Conservation (phyloP, 306 rosid species). For the Casuarina equisetifolia region DNA sequence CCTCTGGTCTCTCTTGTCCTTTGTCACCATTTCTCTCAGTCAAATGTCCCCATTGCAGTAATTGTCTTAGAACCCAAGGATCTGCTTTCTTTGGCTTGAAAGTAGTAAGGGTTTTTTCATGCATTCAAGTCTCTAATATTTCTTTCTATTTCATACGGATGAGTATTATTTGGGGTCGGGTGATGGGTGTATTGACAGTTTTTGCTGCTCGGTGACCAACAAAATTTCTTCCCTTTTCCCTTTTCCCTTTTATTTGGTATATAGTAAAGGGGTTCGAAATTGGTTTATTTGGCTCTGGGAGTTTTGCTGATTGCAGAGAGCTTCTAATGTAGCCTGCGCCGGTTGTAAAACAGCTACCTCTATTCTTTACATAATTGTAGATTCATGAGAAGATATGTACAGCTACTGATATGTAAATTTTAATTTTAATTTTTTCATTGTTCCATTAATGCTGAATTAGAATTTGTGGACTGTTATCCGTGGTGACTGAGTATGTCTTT, state of each 20-base stretch:
- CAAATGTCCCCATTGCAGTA: conserved; percentile 8
- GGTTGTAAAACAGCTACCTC: conserved; percentile 43
- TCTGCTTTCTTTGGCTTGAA: conserved; percentile 16
- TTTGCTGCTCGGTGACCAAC: conserved; percentile 36
- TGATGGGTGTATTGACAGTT: conserved; percentile 44
- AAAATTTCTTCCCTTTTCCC: conserved; percentile 6
- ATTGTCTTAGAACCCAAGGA: conserved; percentile 26
- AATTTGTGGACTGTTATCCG: too few species aligned
- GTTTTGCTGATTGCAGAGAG: conserved; percentile 41
- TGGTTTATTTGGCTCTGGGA: conserved; percentile 34
- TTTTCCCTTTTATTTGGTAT: conserved; percentile 23
- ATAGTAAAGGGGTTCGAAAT: conserved; percentile 33
- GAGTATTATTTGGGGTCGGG: conserved; percentile 40
- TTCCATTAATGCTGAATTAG: too few species aligned
- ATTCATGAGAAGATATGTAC: conserved; percentile 28
- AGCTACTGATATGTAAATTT: too few species aligned
- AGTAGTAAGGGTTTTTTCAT: conserved; percentile 29
- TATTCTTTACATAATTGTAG: conserved; percentile 44
- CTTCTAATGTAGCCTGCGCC: conserved; percentile 38
- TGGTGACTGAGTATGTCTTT: too few species aligned
- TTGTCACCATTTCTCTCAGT: conserved; percentile 31
- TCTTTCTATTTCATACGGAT: conserved; percentile 35
- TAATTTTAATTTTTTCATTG: too few species aligned
- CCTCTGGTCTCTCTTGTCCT: background rate
- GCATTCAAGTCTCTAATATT: conserved; percentile 36